Evolutionary conservation across 176 grass and related monocot genomes (phyloP).

Genomic region (Musa beccarii): DNA sequence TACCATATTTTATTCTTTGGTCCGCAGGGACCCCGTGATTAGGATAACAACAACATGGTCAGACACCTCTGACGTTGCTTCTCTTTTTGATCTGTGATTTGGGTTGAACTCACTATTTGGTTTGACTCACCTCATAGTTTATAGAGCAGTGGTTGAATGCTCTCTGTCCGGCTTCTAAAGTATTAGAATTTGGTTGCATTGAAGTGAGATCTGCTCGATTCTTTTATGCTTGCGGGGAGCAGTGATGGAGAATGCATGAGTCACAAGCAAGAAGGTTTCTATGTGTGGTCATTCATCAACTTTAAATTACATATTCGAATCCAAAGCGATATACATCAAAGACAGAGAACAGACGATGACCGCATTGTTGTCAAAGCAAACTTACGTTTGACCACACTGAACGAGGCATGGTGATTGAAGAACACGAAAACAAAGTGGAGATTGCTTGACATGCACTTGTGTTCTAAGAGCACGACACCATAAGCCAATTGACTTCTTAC

Average conservation of each 20-base stretch:
- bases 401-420: background rate
- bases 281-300: too few relatives aligned
- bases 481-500: background rate
- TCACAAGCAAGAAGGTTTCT: background rate
- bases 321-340: too few relatives aligned
- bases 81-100: background rate
- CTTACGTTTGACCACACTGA: background rate
- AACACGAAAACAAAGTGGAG: background rate
- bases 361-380: background rate
- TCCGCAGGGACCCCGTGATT: background rate
- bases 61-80: too few relatives aligned
- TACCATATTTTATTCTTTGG: background rate
- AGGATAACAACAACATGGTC: background rate
- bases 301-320: too few relatives aligned
- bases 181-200: background rate
- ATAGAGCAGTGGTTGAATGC: background rate
- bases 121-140: background rate
- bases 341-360: too few relatives aligned
- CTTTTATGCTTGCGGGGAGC: background rate
- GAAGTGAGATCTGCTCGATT: background rate
- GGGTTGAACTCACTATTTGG: background rate
- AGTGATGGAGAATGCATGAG: background rate
- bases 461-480: background rate
- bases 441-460: background rate
- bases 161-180: background rate